These are phyloP conservation scores for Hamamelis virginiana DNA, from an alignment of 164 flowering plant species.

Conservation along the genomic window DNA sequence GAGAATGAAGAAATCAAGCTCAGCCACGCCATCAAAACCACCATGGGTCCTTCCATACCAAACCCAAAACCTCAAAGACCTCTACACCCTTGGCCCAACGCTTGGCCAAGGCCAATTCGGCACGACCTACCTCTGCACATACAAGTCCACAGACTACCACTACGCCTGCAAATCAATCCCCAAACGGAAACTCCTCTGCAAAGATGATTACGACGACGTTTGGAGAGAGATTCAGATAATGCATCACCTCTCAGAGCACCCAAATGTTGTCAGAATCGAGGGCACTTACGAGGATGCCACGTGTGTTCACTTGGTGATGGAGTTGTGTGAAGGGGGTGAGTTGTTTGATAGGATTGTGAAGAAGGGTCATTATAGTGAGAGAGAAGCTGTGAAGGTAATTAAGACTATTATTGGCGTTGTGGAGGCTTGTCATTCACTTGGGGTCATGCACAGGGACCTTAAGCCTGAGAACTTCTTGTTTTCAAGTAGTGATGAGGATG, in stretches of 20 bases:
- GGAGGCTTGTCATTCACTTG: slow-evolving; percentile 49
- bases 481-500: slow-evolving; percentile 1
- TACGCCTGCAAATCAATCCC: slow-evolving; percentile 30
- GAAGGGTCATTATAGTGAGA: slow-evolving; percentile 30
- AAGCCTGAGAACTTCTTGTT: slow-evolving; percentile 12
- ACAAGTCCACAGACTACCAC: slow-evolving; percentile 15
- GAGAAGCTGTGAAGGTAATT: slow-evolving; percentile 27
- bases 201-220: slow-evolving; percentile 27
- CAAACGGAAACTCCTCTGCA: slow-evolving; percentile 24
- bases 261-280: slow-evolving; percentile 25
- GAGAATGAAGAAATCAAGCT: too few relatives aligned
- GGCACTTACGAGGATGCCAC: slow-evolving; percentile 23
- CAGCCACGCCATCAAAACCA: not conserved
- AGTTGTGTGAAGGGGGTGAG: slow-evolving; percentile 18
- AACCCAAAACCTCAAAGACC: slow-evolving; percentile 5
- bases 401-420: slow-evolving; percentile 43
- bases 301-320: slow-evolving; percentile 19
- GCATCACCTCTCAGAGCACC: slow-evolving; percentile 29
- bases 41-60: not conserved
- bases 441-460: slow-evolving; percentile 42
- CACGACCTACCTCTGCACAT: slow-evolving; percentile 21
- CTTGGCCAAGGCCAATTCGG: slow-evolving; percentile 32
- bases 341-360: slow-evolving; percentile 29
- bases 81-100: slow-evolving; percentile 22
- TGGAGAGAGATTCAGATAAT: slow-evolving; percentile 35